phyloP scores from a whole-genome alignment of 2,329 filamentous ascomycete genomes.

The Cadophora luteo-olivacea region DNA sequence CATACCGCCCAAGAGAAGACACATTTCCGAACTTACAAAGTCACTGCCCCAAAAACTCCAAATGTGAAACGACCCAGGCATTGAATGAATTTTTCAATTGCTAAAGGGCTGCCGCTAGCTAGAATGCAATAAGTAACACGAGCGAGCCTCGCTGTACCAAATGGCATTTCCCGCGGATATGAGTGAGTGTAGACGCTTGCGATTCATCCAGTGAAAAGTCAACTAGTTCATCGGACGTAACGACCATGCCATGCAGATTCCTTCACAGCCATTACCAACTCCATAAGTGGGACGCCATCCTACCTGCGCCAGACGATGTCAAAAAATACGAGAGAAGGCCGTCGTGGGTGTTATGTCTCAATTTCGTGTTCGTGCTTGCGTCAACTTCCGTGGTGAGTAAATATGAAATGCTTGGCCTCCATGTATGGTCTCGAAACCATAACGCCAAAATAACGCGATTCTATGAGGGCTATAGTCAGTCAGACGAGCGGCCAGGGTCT shows the following conservation, averaged over 20 bases:
- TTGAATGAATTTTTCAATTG: not conserved
- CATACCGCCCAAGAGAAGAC: not conserved
- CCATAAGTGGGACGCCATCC: not conserved
- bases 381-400: not conserved
- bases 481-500: not conserved
- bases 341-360: slow-evolving; percentile 3
- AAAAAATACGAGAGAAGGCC: not conserved
- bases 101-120: slow-evolving; percentile 3
- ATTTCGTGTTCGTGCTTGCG: slow-evolving; percentile 2
- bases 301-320: slow-evolving; percentile 4
- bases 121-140: not conserved
- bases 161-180: slow-evolving; percentile 8
- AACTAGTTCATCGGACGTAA: not conserved
- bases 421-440: not conserved
- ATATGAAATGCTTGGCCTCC: not conserved
- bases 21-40: not conserved
- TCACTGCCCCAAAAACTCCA: not conserved
- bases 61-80: not conserved
- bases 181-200: slow-evolving; percentile 11
- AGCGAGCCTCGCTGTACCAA: slow-evolving; percentile 10
- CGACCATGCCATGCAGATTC: not conserved
- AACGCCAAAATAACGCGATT: too few relatives aligned
- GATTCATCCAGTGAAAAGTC: slow-evolving; percentile 8
- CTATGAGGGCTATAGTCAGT: not conserved
- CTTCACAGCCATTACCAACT: not conserved